Conservation (phyloP, 2,329 filamentous ascomycete species). For the Colletotrichum costaricense region DNA sequence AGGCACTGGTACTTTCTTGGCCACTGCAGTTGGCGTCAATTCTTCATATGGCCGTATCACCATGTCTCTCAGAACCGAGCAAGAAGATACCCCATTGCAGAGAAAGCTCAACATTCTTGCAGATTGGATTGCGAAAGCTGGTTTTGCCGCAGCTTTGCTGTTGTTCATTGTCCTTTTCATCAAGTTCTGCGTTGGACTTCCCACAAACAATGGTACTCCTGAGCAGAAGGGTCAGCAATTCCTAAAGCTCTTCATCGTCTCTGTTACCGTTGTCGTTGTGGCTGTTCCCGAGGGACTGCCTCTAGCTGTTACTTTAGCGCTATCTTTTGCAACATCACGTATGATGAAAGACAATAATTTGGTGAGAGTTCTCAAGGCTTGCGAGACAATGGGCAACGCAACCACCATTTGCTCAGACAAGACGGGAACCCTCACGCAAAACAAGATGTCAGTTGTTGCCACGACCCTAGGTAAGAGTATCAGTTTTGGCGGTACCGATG, state of each 20-base stretch:
- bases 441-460: constrained; percentile 77
- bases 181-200: constrained; percentile 76
- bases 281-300: constrained; percentile 75
- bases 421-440: constrained; percentile 64
- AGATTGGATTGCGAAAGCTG: constrained; percentile 43
- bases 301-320: constrained; percentile 74
- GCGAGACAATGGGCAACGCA: constrained; percentile 79
- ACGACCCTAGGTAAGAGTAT: constrained; percentile 68
- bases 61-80: constrained; percentile 64
- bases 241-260: constrained; percentile 70
- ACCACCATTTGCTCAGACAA: constrained; percentile 72
- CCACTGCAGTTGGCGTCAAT: constrained; percentile 65
- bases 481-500: constrained; percentile 46
- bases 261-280: constrained; percentile 76
- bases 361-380: constrained; percentile 74
- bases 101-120: constrained; percentile 63
- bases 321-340: constrained; percentile 75
- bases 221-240: constrained; percentile 70
- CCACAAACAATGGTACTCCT: constrained; percentile 57
- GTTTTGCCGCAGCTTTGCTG: constrained; percentile 75
- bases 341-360: constrained; percentile 79
- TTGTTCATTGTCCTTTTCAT: constrained; percentile 85
- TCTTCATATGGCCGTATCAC: constrained; percentile 67
- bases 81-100: constrained; percentile 65
- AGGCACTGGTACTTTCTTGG: constrained; percentile 64